Evolutionary conservation across 345 rosid species (phyloP), one percentile per base, ranked within the genome.

Genomic region (Punica granatum): DNA sequence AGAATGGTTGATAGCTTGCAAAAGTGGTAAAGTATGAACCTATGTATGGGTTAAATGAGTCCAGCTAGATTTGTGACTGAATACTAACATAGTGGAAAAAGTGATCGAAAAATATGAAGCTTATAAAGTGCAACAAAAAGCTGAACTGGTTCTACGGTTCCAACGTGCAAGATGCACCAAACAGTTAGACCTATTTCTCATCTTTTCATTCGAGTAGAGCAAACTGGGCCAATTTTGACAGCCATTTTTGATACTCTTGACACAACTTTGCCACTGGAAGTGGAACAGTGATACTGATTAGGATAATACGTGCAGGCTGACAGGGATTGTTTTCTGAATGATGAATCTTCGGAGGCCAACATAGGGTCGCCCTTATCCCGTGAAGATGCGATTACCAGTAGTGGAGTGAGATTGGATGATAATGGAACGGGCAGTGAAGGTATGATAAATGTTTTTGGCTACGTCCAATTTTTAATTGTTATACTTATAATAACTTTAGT

Each of bases 341-440:
- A 83, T 67, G 80, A 79, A 60, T 75, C 85, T 77, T 73, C 81
- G 69, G 90, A 85, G 63, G 90, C 82, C 62, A 79, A 85, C 53
- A 85, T 81, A 10, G 88, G 82, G 28, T 85, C 86, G 37, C 81
- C 70, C 75, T 72, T 82, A 64, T 81, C 88, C 51, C 81, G 75
- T 61, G 88, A 83, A 62, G 81, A 83, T 74, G 71, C 74, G 28
- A 89, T 82, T 63, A 74, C 78, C 13, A 79, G 77, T 69, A 84
- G 77, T 61, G 67, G 60, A 71, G 82, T 71, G 54, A 74, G 83
- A 60, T 71, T 41, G 49, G 26, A 33, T 33, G 33, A 53, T 26
- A 72, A 63, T 49, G 67, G 67, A 48, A 85, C 75, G 76, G 73
- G 69, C 49, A 66, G 75, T 73, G 84, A 82, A 76, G 90, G 93